A percentile compares a stretch with the other conserved stretches of the same genome.
Evolutionary conservation across 83 land plant genomes (phyloP).

Genomic region (Larix sibirica): DNA sequence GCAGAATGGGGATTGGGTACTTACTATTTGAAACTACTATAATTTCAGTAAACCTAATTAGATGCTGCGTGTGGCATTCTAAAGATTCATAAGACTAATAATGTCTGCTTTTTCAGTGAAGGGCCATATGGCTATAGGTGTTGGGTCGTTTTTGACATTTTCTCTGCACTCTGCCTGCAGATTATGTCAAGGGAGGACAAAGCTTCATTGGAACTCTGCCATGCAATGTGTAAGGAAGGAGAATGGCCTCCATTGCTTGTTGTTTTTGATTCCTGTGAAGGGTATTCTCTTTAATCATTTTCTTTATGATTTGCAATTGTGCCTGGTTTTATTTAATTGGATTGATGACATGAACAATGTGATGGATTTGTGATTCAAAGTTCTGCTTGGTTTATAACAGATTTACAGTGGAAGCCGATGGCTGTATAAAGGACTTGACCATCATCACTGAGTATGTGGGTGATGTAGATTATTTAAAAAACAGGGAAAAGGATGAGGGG

Average conservation of each 20-base stretch:
- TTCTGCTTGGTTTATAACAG: slow-evolving; percentile 23
- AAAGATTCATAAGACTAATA: no score
- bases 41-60: no score
- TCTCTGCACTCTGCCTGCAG: slow-evolving; percentile 29
- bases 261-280: slow-evolving; percentile 80
- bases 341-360: no score
- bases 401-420: slow-evolving; percentile 88
- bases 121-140: no score
- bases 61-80: no score
- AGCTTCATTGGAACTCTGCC: slow-evolving; percentile 70
- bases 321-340: no score
- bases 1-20: no score
- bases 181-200: slow-evolving; percentile 79
- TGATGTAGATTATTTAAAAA: slow-evolving; percentile 85
- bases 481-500: slow-evolving; percentile 84
- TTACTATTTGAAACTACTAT: no score
- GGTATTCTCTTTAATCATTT: slow-evolving; percentile 35
- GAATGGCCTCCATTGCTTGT: slow-evolving; percentile 90
- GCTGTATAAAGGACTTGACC: slow-evolving; percentile 84
- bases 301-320: background rate
- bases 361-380: no score
- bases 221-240: slow-evolving; percentile 68
- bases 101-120: no score
- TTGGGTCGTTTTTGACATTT: background rate
- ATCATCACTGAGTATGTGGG: slow-evolving; percentile 85